Evolutionary conservation across 768 basidiomycete species (phyloP).

Genomic region (Trametes gibbosa): DNA sequence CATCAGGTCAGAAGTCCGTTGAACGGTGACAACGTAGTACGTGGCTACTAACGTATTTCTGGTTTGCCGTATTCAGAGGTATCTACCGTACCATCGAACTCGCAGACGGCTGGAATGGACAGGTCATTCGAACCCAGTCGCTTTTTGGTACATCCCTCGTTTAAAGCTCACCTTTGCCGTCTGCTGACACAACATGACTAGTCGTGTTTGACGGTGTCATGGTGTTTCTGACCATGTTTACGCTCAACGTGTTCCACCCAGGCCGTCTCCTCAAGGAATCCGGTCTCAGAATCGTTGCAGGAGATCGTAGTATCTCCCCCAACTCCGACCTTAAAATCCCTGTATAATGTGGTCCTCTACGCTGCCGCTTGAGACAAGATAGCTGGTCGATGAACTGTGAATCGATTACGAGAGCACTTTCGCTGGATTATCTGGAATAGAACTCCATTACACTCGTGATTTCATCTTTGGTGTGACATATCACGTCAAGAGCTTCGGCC

Average conservation of each 20-base stretch:
- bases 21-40: neutral
- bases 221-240: conserved; percentile 42
- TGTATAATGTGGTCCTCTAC: neutral
- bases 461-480: too few relatives aligned
- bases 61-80: conserved; percentile 27
- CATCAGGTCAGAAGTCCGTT: conserved; percentile 6
- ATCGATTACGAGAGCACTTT: too few relatives aligned
- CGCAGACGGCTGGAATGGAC: conserved; percentile 47
- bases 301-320: neutral
- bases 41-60: neutral
- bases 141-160: conserved; percentile 43
- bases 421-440: too few relatives aligned
- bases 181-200: conserved; percentile 15
- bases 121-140: conserved; percentile 44
- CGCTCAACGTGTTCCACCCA: conserved; percentile 45
- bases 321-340: neutral
- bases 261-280: conserved; percentile 29
- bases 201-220: conserved; percentile 50
- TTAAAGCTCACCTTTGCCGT: too few relatives aligned
- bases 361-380: too few relatives aligned
- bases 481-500: too few relatives aligned
- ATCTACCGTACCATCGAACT: conserved; percentile 50
- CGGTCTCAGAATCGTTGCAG: neutral
- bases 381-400: too few relatives aligned
- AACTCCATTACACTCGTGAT: too few relatives aligned